Conservation (phyloP, 2,329 filamentous ascomycete genomes). For the Nannizziopsis barbatae region DNA sequence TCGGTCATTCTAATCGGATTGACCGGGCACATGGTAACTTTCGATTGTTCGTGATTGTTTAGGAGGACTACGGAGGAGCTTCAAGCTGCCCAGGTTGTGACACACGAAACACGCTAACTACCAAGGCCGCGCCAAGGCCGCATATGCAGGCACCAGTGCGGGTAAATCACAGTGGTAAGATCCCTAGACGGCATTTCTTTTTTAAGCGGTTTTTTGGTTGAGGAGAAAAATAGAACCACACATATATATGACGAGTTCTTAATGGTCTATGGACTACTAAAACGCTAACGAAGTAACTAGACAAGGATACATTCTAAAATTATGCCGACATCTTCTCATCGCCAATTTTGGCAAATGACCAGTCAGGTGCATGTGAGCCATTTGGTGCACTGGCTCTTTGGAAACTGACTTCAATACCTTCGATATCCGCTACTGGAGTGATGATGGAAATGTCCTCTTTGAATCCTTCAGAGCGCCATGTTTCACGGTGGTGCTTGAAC, state of each 20-base stretch:
- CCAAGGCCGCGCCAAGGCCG: not conserved
- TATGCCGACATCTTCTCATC: slow-evolving; percentile 17
- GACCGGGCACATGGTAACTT: no score
- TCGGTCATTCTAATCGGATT: no score
- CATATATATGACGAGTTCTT: no score
- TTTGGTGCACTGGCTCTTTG: slow-evolving; percentile 42
- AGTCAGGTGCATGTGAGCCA: slow-evolving; percentile 40
- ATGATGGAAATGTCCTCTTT: slow-evolving; percentile 39
- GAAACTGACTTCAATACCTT: slow-evolving; percentile 41
- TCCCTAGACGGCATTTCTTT: no score
- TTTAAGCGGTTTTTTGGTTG: no score
- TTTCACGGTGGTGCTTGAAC: slow-evolving; percentile 40
- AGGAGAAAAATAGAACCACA: no score
- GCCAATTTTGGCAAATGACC: slow-evolving; percentile 27
- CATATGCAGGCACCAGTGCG: no score
- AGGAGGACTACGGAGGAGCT: no score
- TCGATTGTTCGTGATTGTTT: no score
- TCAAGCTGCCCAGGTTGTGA: not conserved
- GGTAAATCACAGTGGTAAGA: no score
- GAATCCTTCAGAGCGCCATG: slow-evolving; percentile 39
- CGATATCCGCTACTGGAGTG: slow-evolving; percentile 36
- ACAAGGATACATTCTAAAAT: not conserved
- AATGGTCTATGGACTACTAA: not conserved
- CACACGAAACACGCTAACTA: not conserved
- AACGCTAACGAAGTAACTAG: not conserved